A percentile compares a stretch with the other conserved stretches of the same genome.
These are phyloP conservation scores for Nicotiana knightiana DNA, from an alignment of 257 asterid genomes.

Conservation along the genomic window DNA sequence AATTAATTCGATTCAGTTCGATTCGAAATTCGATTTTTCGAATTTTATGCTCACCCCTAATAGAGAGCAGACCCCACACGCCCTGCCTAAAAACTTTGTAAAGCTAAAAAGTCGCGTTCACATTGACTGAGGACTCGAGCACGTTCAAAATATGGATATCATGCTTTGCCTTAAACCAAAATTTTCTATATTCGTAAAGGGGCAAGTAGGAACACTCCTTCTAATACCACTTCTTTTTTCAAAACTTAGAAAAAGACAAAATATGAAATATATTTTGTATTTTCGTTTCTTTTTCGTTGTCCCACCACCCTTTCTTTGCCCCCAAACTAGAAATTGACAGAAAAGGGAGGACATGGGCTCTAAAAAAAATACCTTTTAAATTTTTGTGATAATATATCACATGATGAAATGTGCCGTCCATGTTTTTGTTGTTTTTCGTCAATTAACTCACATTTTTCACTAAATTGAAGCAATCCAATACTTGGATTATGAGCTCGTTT, in stretches of 20 bases:
- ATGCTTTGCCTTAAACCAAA: no score
- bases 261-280: neutral
- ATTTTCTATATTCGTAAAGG: neutral
- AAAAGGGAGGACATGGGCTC: no score
- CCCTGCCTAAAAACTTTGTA: neutral
- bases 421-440: neutral
- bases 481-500: neutral
- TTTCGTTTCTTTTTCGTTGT: neutral
- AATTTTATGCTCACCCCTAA: no score
- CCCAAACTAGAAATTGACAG: no score
- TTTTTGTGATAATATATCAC: neutral
- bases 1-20: no score
- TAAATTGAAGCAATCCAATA: neutral
- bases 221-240: neutral
- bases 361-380: no score
- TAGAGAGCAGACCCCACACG: neutral
- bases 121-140: neutral
- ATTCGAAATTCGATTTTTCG: no score
- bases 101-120: neutral
- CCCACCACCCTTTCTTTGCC: neutral
- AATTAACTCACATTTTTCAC: neutral
- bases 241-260: neutral
- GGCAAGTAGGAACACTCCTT: neutral
- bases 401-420: neutral
- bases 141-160: slow-evolving; percentile 19